A percentile compares a stretch with the other conserved stretches of the same genome.
Conservation (phyloP, 306 rosid species). For the Calophaca sinica region DNA sequence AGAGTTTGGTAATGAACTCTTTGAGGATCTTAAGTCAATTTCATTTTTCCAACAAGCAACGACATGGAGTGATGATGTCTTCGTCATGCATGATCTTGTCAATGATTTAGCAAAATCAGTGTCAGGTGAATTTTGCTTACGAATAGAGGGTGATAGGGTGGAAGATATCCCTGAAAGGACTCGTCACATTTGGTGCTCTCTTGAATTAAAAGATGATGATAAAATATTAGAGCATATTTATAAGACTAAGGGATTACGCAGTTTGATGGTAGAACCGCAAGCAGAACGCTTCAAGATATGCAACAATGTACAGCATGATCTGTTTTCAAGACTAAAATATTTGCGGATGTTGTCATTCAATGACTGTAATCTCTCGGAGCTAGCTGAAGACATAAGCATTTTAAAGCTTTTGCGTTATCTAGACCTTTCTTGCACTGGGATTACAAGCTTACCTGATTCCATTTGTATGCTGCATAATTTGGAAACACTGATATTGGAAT, state of each 20-base stretch:
- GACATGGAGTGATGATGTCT: background rate
- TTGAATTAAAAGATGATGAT: accelerated
- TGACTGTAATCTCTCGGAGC: background rate
- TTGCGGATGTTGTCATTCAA: slow-evolving; percentile 12
- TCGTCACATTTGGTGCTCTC: background rate
- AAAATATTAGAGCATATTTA: background rate
- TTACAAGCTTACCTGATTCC: slow-evolving; percentile 38
- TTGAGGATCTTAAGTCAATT: slow-evolving; percentile 51
- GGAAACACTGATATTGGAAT: slow-evolving; percentile 18
- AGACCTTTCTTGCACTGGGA: background rate
- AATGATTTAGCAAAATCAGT: slow-evolving; percentile 54
- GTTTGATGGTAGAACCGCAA: background rate
- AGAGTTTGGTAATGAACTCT: slow-evolving; percentile 45
- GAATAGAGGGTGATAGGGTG: background rate
- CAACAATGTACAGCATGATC: background rate
- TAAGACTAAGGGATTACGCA: background rate
- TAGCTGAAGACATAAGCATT: slow-evolving; percentile 5
- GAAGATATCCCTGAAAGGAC: background rate
- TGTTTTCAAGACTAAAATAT: background rate
- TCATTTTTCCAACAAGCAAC: slow-evolving; percentile 45
- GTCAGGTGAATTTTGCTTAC: slow-evolving; percentile 36
- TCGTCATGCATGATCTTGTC: slow-evolving; percentile 57
- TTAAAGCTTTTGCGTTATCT: slow-evolving; percentile 45
- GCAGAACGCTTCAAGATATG: background rate
- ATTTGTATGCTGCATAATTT: slow-evolving; percentile 43